phyloP scores from a whole-genome alignment of 371 early-diverging fungal genomes.

The Lichtheimia corymbifera region DNA sequence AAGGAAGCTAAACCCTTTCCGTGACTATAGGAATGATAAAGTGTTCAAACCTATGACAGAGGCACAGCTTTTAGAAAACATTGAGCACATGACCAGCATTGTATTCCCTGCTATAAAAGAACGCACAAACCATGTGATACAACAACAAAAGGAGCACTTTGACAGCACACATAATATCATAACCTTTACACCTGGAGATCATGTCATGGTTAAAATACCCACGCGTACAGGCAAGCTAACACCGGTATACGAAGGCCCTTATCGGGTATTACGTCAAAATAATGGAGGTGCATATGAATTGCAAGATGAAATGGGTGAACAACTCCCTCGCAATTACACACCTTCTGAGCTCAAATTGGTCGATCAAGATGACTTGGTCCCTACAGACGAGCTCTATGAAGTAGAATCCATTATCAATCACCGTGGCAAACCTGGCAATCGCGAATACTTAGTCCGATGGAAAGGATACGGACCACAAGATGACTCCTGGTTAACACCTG shows the following conservation, averaged over 20 bases:
- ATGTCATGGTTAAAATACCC: background rate
- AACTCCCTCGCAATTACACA: background rate
- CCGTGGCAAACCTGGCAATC: background rate
- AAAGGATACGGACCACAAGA: background rate
- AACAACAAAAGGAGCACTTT: too few relatives aligned
- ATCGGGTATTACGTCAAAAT: background rate
- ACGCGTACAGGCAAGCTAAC: background rate
- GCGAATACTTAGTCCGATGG: background rate
- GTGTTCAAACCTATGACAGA: too few relatives aligned
- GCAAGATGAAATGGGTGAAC: conserved; percentile 1
- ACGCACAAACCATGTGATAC: too few relatives aligned
- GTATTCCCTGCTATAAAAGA: too few relatives aligned
- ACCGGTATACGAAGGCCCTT: conserved; percentile 10
- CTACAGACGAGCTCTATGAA: background rate
- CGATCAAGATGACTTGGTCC: conserved; percentile 2
- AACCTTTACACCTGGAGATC: background rate
- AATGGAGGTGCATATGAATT: conserved; percentile 15
- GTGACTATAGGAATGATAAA: too few relatives aligned
- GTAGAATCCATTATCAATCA: background rate
- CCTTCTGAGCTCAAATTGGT: conserved; percentile 9
- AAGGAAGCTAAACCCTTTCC: too few relatives aligned
- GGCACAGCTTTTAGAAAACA: too few relatives aligned
- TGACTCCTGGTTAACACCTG: background rate
- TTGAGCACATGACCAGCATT: too few relatives aligned
- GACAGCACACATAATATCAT: too few relatives aligned